phyloP scores from a whole-genome alignment of 176 grass and related monocot genomes.

The Ananas comosus region DNA sequence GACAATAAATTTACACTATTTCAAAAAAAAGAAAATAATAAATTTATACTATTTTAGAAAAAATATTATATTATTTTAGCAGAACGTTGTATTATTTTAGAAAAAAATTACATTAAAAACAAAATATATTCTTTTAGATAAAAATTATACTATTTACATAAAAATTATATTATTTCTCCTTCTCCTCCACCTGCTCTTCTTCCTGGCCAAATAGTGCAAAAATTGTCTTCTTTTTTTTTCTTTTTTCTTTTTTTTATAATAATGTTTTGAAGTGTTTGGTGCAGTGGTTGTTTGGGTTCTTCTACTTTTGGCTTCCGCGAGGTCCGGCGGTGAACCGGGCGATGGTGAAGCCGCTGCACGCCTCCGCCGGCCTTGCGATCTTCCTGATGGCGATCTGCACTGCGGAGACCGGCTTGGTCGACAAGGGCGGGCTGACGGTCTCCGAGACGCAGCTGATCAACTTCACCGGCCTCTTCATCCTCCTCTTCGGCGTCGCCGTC shows the following conservation, averaged over 20 bases:
- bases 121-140: no score
- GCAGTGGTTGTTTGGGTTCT: conserved; percentile 87
- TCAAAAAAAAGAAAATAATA: no score
- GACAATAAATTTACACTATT: no score
- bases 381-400: conserved; percentile 80
- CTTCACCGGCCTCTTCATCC: conserved; percentile 69
- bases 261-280: background rate
- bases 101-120: no score
- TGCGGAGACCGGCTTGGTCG: conserved; percentile 61
- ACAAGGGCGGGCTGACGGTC: conserved; percentile 43
- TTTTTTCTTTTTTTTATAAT: background rate
- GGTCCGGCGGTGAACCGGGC: conserved; percentile 5
- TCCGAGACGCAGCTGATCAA: conserved; percentile 68
- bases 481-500: conserved; percentile 61
- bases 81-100: no score
- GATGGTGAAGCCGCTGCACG: conserved; percentile 28
- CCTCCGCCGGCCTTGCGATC: conserved; percentile 44
- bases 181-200: background rate
- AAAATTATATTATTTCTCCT: no score
- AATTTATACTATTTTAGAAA: no score
- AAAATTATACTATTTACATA: no score
- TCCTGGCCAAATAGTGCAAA: no score
- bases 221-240: no score
- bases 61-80: no score
- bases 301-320: conserved; percentile 52